Base-by-base conservation (phyloP, 1,284 basidiomycete genomes). In the Irpex sp. region DNA sequence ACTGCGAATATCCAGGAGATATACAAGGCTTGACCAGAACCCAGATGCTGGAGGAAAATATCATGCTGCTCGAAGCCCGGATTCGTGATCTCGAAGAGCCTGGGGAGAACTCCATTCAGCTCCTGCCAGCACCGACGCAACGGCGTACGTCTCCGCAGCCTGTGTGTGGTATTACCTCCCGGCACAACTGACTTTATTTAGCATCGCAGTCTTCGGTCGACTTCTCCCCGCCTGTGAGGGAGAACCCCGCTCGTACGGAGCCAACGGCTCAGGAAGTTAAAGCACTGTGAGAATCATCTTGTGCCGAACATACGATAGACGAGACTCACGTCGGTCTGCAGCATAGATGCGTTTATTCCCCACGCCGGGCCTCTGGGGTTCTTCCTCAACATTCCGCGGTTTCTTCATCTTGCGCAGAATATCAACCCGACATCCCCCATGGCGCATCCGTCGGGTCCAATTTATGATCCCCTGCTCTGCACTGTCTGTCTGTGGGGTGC, bases 401-500 rank as follows among this genome's bases (percentile, higher is more conserved):
- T 84, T 26, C 55, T 57, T 15, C 52, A 44, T 31, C 47, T 59
- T 4, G 13, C 57, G 15, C 21, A 48, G 21, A 34, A 19, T 21
- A 60, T 51, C 15, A 54, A 61, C n/a, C 5, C 54, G 21, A 13
- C 9, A 11, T 56, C 54, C 8, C 54, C 54, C 19, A 56, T 37
- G 54, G 11, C 54, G 7, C 54, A 56, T 26, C 54, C 54, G 9
- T 26, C 11, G 21, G 54, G 54, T 26, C 59, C 59, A 13, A 84
- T 84, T 13, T 74, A 81, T 13, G 77, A 81, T 6, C 80, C 80
- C 8, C 78, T 86, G 2, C 68, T 85, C 19, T 76, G 77, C 61
- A 76, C 77, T 11, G 77, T 82, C 13, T 85, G 82, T 68, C 74
- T 86, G 2, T 81, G 83, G 75, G 84, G 83, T 3, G 76, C 78